A percentile compares a stretch with the other conserved stretches of the same genome.
phyloP scores from a whole-genome alignment of 805 yeast genomes.

The Nematodospora valgi region DNA sequence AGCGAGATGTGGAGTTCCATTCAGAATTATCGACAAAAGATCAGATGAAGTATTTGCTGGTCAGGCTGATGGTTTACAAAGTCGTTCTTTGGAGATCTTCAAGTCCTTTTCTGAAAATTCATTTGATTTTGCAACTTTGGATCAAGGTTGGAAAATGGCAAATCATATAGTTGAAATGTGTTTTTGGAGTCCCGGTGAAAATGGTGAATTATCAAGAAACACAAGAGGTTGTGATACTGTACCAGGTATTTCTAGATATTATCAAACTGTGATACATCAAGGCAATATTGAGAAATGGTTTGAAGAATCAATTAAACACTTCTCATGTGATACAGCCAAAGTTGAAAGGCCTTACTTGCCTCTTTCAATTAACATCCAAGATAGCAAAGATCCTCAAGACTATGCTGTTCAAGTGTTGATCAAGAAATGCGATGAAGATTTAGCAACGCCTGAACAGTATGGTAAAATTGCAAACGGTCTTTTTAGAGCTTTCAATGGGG shows the following conservation, averaged over 20 bases:
- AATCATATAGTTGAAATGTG: conserved; percentile 25
- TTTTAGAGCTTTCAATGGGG: conserved; percentile 22
- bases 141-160: conserved; percentile 21
- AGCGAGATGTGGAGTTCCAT: conserved; percentile 25
- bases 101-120: conserved; percentile 11
- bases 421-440: conserved; percentile 11
- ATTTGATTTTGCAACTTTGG: conserved; percentile 20
- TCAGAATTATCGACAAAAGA: conserved; percentile 28
- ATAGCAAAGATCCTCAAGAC: conserved; percentile 8
- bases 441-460: conserved; percentile 11
- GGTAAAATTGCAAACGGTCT: conserved; percentile 22
- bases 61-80: conserved; percentile 33
- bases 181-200: conserved; percentile 26
- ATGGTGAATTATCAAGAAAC: conserved; percentile 20
- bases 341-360: conserved; percentile 19
- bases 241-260: conserved; percentile 25
- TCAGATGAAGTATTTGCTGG: conserved; percentile 23
- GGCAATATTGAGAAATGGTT: conserved; percentile 27
- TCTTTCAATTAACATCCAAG: conserved; percentile 14
- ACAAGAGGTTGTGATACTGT: conserved; percentile 22
- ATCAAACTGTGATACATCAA: conserved; percentile 27
- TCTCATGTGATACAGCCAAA: conserved; percentile 11
- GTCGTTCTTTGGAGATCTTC: conserved; percentile 26
- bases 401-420: conserved; percentile 15
- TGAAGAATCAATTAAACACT: conserved; percentile 18